phyloP scores from a whole-genome alignment of 306 rosid genomes.

The Betula pendula region DNA sequence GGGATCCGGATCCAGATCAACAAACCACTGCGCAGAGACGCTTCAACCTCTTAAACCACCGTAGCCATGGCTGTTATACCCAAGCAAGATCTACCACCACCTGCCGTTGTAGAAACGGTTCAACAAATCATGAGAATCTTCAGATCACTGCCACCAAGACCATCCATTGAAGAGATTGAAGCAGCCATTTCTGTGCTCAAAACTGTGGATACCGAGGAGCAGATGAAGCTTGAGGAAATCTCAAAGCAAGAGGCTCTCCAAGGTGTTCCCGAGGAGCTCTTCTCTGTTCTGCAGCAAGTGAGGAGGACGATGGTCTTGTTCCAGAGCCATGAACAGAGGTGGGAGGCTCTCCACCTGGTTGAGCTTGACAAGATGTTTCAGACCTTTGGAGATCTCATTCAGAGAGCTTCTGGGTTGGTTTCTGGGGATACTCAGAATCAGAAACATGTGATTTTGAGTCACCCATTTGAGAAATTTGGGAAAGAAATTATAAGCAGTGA shows the following conservation, averaged over 20 bases:
- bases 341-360: slow-evolving; percentile 60
- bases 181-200: slow-evolving; percentile 65
- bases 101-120: slow-evolving; percentile 47
- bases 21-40: not conserved
- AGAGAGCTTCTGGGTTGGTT: slow-evolving; percentile 64
- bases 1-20: too few species aligned
- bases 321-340: slow-evolving; percentile 58
- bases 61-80: slow-evolving; percentile 49
- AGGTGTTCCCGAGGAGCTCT: slow-evolving; percentile 59
- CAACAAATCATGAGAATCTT: slow-evolving; percentile 61
- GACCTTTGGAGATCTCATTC: slow-evolving; percentile 71
- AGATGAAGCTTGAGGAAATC: slow-evolving; percentile 58
- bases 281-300: slow-evolving; percentile 57
- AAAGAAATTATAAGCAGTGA: slow-evolving; percentile 31
- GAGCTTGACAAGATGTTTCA: slow-evolving; percentile 59
- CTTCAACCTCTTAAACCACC: not conserved
- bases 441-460: slow-evolving; percentile 24
- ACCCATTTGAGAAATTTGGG: slow-evolving; percentile 31
- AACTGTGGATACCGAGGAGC: slow-evolving; percentile 60
- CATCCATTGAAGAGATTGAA: slow-evolving; percentile 75
- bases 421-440: slow-evolving; percentile 46
- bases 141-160: slow-evolving; percentile 77
- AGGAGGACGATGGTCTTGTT: slow-evolving; percentile 57
- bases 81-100: slow-evolving; percentile 39
- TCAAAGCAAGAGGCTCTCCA: slow-evolving; percentile 40